Conservation (phyloP, 106 monocot species). For the Ottelia alismoides region DNA sequence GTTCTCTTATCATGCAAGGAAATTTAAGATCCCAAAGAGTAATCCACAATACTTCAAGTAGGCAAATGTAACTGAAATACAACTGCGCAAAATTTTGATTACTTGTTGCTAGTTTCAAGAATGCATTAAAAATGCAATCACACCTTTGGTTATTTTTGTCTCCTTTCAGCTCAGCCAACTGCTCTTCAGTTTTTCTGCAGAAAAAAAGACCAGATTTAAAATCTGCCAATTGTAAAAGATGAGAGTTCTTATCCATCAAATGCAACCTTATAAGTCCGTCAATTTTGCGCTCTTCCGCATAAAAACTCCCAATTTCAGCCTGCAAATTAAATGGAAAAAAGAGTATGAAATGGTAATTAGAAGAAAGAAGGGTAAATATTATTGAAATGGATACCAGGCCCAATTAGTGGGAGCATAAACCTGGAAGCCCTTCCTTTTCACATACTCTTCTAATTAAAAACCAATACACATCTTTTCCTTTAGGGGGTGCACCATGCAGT, state of each 20-base stretch:
- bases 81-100: too few relatives aligned
- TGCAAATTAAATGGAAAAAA: conserved; percentile 10
- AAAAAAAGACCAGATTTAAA: conserved; percentile 2
- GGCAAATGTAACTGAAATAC: background rate
- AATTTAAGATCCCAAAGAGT: too few relatives aligned
- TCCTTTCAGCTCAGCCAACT: conserved; percentile 24
- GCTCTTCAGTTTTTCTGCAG: conserved; percentile 50
- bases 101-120: too few relatives aligned
- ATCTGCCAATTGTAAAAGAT: background rate
- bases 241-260: background rate
- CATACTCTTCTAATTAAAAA: too few relatives aligned
- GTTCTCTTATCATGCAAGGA: too few relatives aligned
- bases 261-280: conserved; percentile 53
- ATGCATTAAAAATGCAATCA: background rate
- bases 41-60: background rate
- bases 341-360: too few relatives aligned
- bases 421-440: too few relatives aligned
- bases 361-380: too few relatives aligned
- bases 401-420: too few relatives aligned
- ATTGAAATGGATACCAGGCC: too few relatives aligned
- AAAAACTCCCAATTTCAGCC: conserved; percentile 36
- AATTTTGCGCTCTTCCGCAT: conserved; percentile 29
- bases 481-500: too few relatives aligned
- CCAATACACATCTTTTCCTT: too few relatives aligned
- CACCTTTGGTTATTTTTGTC: conserved; percentile 46